phyloP scores from a whole-genome alignment of 345 rosid genomes.

The Populus davidiana region DNA sequence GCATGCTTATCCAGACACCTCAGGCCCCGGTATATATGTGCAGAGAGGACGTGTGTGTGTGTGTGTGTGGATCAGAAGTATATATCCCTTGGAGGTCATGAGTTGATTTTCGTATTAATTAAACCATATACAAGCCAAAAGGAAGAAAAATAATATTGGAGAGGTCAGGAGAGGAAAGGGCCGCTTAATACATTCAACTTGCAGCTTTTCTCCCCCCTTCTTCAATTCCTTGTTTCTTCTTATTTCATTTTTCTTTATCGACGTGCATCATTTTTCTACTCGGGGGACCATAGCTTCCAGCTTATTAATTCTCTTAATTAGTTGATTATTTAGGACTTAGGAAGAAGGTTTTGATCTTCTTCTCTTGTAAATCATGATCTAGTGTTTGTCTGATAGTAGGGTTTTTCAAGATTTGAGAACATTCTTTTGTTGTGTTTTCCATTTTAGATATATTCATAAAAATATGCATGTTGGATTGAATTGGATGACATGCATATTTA shows the following conservation, averaged over 20 bases:
- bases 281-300: background rate
- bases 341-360: background rate
- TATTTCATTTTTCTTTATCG: too few species aligned
- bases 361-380: background rate
- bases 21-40: constrained; percentile 76
- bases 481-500: background rate
- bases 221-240: too few species aligned
- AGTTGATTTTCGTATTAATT: constrained; percentile 65
- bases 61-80: constrained; percentile 75
- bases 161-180: background rate
- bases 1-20: constrained; percentile 82
- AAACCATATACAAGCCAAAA: background rate
- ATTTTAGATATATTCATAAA: background rate
- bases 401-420: background rate
- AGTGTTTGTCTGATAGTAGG: background rate
- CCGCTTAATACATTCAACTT: background rate
- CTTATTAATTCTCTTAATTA: background rate
- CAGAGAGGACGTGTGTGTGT: constrained; percentile 56
- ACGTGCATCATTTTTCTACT: too few species aligned
- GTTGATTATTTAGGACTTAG: background rate
- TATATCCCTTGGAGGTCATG: constrained; percentile 78
- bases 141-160: background rate
- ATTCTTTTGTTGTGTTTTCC: background rate
- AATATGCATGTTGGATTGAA: background rate
- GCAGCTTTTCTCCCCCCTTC: background rate